phyloP scores from a whole-genome alignment of 177 flowering plant genomes.

The Vitis hybrid region DNA sequence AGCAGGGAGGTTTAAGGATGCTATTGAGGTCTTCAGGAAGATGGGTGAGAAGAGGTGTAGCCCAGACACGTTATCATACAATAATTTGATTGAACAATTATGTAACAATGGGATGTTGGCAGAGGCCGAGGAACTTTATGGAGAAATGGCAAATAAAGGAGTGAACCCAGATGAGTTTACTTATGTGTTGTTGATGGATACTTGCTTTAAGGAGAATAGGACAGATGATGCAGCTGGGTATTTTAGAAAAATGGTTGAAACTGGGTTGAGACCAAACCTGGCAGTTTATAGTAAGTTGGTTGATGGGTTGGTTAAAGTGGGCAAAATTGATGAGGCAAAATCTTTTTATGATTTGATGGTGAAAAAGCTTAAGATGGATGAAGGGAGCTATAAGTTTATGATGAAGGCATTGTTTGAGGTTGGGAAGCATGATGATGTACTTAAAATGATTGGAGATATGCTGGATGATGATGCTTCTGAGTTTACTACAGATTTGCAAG shows the following conservation, averaged over 20 bases:
- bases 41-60: conserved; percentile 76
- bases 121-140: conserved; percentile 72
- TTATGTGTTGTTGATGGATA: conserved; percentile 64
- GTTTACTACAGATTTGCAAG: conserved; percentile 61
- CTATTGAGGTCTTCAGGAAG: conserved; percentile 64
- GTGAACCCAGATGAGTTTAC: conserved; percentile 82
- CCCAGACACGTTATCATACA: conserved; percentile 72
- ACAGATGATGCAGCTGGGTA: conserved; percentile 76
- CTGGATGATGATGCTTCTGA: conserved; percentile 55
- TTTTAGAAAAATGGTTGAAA: conserved; percentile 74
- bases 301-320: conserved; percentile 60
- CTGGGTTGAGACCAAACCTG: conserved; percentile 71
- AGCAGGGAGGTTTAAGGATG: conserved; percentile 60
- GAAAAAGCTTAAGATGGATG: conserved; percentile 73
- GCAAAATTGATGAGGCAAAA: conserved; percentile 76
- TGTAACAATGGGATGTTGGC: conserved; percentile 65
- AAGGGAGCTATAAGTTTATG: conserved; percentile 57
- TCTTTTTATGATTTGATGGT: conserved; percentile 74
- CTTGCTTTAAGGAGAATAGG: conserved; percentile 62
- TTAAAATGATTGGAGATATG: conserved; percentile 53
- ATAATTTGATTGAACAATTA: conserved; percentile 80
- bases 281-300: conserved; percentile 62
- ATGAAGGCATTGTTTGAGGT: conserved; percentile 58
- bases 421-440: conserved; percentile 68
- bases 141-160: conserved; percentile 63